Evolutionary conservation across 768 basidiomycete genomes (phyloP).

Genomic region (Leccinum subgranulosum): DNA sequence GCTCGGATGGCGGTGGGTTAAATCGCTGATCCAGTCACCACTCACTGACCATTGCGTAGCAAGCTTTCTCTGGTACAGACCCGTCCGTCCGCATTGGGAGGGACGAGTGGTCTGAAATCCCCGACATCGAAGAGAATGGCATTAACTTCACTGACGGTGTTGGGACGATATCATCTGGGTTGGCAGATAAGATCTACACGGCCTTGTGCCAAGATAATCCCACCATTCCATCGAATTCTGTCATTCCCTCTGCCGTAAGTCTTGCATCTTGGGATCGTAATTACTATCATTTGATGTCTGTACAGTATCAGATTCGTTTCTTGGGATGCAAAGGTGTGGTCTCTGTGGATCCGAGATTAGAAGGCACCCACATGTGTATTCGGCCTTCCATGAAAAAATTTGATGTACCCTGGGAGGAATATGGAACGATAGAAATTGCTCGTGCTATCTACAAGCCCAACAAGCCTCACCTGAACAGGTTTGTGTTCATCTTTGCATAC

Average conservation of each 20-base stretch:
- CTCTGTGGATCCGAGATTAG: slow-evolving; percentile 51
- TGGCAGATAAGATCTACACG: slow-evolving; percentile 60
- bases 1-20: slow-evolving; percentile 59
- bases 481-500: slow-evolving; percentile 30
- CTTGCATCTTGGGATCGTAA: not conserved
- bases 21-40: not conserved
- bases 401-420: slow-evolving; percentile 41
- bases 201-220: slow-evolving; percentile 46
- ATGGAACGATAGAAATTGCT: slow-evolving; percentile 72
- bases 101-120: slow-evolving; percentile 61
- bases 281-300: not conserved
- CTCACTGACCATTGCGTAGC: slow-evolving; percentile 30
- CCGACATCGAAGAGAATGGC: slow-evolving; percentile 47
- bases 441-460: slow-evolving; percentile 59
- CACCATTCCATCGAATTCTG: slow-evolving; percentile 28
- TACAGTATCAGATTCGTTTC: slow-evolving; percentile 78
- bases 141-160: slow-evolving; percentile 73
- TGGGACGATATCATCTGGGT: slow-evolving; percentile 66
- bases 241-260: slow-evolving; percentile 63
- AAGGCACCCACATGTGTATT: slow-evolving; percentile 64
- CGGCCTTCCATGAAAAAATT: slow-evolving; percentile 79
- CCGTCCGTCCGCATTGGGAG: slow-evolving; percentile 56
- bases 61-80: slow-evolving; percentile 82
- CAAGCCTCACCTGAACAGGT: slow-evolving; percentile 72
- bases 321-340: slow-evolving; percentile 84